Conservation (phyloP, 352 stramenopile genomes). For the Globisporangium cederbergense region DNA sequence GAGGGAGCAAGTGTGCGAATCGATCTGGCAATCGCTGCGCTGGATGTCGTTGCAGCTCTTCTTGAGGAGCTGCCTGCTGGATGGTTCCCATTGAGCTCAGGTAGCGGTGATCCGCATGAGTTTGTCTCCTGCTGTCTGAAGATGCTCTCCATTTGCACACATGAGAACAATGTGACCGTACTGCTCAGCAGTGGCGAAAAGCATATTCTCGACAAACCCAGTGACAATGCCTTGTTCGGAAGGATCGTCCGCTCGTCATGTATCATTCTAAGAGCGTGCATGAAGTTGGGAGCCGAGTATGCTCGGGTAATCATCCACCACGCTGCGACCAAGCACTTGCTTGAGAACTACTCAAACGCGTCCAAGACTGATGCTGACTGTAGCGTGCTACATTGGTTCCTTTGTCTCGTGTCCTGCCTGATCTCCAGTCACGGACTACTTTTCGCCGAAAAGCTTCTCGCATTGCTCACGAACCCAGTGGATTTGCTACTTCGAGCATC, state of each 20-base stretch:
- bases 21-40: not conserved
- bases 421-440: slow-evolving; percentile 20
- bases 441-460: slow-evolving; percentile 23
- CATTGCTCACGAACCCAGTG: slow-evolving; percentile 12
- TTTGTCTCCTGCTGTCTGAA: slow-evolving; percentile 5
- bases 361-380: not conserved
- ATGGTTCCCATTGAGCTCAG: not conserved
- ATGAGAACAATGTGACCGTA: not conserved
- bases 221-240: not conserved
- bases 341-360: slow-evolving; percentile 1
- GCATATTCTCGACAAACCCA: not conserved
- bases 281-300: slow-evolving; percentile 21
- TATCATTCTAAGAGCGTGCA: slow-evolving; percentile 20
- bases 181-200: not conserved
- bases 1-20: not conserved
- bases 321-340: slow-evolving; percentile 11
- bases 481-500: slow-evolving; percentile 4
- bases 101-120: not conserved
- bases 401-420: slow-evolving; percentile 15
- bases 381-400: slow-evolving; percentile 18
- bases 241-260: slow-evolving; percentile 22
- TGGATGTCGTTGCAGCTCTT: slow-evolving; percentile 1
- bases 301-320: slow-evolving; percentile 22
- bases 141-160: not conserved
- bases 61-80: not conserved